Conservation (phyloP, 768 basidiomycete genomes). For the Boletus rubroflammeus region DNA sequence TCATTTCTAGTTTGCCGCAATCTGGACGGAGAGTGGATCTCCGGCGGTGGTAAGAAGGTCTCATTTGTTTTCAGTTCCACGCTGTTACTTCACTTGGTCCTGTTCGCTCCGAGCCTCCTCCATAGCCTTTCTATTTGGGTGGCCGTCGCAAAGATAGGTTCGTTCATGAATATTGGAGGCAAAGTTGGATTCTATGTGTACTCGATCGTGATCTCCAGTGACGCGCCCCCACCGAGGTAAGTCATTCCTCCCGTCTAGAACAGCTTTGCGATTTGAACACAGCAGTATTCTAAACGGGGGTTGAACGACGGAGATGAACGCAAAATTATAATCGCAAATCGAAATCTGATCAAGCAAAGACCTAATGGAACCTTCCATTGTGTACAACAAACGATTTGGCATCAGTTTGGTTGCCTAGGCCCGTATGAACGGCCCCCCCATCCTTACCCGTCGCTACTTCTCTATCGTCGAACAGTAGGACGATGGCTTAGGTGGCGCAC, state of each 20-base stretch:
- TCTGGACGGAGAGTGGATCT: neutral
- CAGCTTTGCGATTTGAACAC: neutral
- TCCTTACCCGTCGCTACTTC: neutral
- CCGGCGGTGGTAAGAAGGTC: neutral
- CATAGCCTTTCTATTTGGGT: neutral
- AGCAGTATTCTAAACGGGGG: neutral
- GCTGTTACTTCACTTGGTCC: neutral
- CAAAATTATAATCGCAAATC: neutral
- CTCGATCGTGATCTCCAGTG: neutral
- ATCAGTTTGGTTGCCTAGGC: neutral
- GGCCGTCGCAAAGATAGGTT: too few relatives aligned
- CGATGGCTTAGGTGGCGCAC: neutral
- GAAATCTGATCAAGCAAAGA: too few relatives aligned
- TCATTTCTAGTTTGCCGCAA: neutral
- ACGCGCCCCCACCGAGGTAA: neutral
- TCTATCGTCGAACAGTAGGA: neutral
- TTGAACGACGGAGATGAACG: neutral
- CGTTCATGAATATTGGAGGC: neutral
- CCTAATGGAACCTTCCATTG: too few relatives aligned
- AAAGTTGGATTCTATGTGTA: neutral
- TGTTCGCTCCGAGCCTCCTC: neutral
- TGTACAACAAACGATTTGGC: too few relatives aligned
- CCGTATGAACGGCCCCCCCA: neutral
- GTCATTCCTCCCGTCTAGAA: neutral
- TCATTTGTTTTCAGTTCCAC: neutral